These are phyloP conservation scores for Saccharomyces pastorianus DNA, from an alignment of 1,139 yeast genomes.

Conservation along the genomic window DNA sequence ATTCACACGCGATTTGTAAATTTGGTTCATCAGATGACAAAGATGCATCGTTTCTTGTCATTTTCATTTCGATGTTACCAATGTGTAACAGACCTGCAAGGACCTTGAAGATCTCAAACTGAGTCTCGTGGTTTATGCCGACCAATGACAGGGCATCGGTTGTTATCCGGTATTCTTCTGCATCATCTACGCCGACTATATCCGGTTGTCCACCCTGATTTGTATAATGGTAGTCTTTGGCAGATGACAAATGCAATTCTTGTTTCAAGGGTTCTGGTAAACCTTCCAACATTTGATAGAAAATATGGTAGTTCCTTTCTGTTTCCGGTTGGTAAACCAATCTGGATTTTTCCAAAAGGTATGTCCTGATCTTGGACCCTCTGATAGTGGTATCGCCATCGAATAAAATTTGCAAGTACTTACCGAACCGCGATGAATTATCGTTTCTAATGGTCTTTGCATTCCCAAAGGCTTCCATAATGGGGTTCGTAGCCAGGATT, in stretches of 20 bases:
- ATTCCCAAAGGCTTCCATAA: slow-evolving; percentile 97
- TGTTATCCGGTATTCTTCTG: slow-evolving; percentile 65
- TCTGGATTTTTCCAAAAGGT: slow-evolving; percentile 85
- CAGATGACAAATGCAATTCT: slow-evolving; percentile 50
- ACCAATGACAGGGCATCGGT: slow-evolving; percentile 68
- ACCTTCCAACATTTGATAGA: slow-evolving; percentile 84
- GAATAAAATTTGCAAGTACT: slow-evolving; percentile 85
- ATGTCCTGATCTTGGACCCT: slow-evolving; percentile 92
- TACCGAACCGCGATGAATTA: slow-evolving; percentile 95
- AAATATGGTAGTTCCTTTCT: slow-evolving; percentile 92
- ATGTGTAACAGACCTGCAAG: slow-evolving; percentile 58
- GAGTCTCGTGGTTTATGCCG: slow-evolving; percentile 58
- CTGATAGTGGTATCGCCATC: slow-evolving; percentile 66
- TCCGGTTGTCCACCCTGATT: slow-evolving; percentile 81
- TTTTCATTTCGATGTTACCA: no score
- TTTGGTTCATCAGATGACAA: no score
- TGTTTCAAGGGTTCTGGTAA: slow-evolving; percentile 52
- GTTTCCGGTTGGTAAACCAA: slow-evolving; percentile 83
- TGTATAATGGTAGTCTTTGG: slow-evolving; percentile 69
- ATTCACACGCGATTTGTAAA: no score
- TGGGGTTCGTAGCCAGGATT: slow-evolving; percentile 93
- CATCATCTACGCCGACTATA: slow-evolving; percentile 77
- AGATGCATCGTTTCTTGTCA: no score
- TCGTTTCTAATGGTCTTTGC: slow-evolving; percentile 97
- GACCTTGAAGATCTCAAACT: slow-evolving; percentile 62